Base-by-base conservation (phyloP, 805 yeast genomes). In the Lipomyces orientalis region DNA sequence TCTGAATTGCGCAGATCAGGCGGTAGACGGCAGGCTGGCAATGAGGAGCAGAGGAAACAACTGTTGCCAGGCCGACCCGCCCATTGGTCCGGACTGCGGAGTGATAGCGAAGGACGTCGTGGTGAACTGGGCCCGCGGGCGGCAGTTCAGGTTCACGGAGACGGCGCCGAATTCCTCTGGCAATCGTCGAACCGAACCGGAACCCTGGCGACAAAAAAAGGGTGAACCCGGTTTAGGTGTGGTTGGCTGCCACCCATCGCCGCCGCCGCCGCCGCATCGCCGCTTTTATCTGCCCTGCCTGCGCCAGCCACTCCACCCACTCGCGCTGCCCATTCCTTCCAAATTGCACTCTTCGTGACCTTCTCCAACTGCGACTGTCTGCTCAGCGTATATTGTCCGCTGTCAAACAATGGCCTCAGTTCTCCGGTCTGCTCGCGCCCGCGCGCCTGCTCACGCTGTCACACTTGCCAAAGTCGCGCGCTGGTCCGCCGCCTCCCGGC, bases 391-490 rank as follows among this genome's bases (percentile, higher is more conserved):
- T 9, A n/a, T 43, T 43, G 49, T 43, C 49, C 8, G 49, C 22
- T 43, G 49, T 43, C 14, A 19, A 43, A n/a, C 49, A 43, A 52
- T 52, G 55, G 55, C 55, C n/a, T 52, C 55, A 31, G 34, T 52
- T 16, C 16, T 52, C 14, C 19, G 55, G 55, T 25, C 16, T 31
- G 55, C 55, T 25, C 55, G 29, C 34, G 12, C 55, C 4, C 55
- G 55, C 34, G 55, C 55, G 0, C 34, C 55, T 4, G 55, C 10
- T 22, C 55, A 25, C 25, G n/a, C 55, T 5, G 55, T 25, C 55
- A 25, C 55, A 4, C 9, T 52, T 16, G 31, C 55, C 55, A 14
- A n/a, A 9, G 16, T 49, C 12, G 54, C 54, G 54, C 55, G 55
- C 55, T 25, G 55, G 55, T 25, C 29, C 33, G 31, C 29, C 33